These are phyloP conservation scores for Botryotinia globosa DNA, from an alignment of 2,329 filamentous ascomycete species.

Conservation along the genomic window DNA sequence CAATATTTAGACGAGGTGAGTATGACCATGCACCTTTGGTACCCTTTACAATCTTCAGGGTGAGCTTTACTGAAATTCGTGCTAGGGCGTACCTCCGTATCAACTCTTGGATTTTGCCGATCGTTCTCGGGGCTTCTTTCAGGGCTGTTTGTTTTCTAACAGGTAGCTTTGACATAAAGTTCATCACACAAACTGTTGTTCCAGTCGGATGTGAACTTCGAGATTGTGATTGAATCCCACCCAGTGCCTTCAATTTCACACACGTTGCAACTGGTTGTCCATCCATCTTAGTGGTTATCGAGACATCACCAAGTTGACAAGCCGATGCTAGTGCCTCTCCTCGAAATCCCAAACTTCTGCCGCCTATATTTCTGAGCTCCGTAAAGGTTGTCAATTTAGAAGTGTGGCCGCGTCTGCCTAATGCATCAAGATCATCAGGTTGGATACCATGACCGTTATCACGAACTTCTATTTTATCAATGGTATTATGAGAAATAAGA, in stretches of 20 bases:
- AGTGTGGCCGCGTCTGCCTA: conserved; percentile 68
- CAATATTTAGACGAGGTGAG: conserved; percentile 51
- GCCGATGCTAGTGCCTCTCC: conserved; percentile 70
- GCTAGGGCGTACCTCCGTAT: conserved; percentile 65
- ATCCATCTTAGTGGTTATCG: conserved; percentile 61
- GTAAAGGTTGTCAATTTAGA: conserved; percentile 68
- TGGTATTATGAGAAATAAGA: conserved; percentile 60
- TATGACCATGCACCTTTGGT: conserved; percentile 58
- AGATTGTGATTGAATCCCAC: conserved; percentile 42
- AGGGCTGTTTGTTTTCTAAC: conserved; percentile 59
- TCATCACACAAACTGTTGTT: conserved; percentile 61
- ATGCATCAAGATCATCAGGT: conserved; percentile 55
- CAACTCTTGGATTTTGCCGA: conserved; percentile 57
- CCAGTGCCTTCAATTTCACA: conserved; percentile 44
- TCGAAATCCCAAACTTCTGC: conserved; percentile 68
- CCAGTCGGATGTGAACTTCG: conserved; percentile 57
- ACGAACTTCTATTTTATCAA: conserved; percentile 67
- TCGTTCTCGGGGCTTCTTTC: conserved; percentile 55
- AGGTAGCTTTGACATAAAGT: conserved; percentile 59
- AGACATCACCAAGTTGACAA: conserved; percentile 57
- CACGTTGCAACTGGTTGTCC: conserved; percentile 57
- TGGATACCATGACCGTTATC: conserved; percentile 74
- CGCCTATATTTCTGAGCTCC: conserved; percentile 56
- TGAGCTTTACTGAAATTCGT: conserved; percentile 59
- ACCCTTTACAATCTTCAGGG: conserved; percentile 56